Base-by-base conservation (phyloP, 2,329 filamentous ascomycete species). In the Aspergillus sojae region DNA sequence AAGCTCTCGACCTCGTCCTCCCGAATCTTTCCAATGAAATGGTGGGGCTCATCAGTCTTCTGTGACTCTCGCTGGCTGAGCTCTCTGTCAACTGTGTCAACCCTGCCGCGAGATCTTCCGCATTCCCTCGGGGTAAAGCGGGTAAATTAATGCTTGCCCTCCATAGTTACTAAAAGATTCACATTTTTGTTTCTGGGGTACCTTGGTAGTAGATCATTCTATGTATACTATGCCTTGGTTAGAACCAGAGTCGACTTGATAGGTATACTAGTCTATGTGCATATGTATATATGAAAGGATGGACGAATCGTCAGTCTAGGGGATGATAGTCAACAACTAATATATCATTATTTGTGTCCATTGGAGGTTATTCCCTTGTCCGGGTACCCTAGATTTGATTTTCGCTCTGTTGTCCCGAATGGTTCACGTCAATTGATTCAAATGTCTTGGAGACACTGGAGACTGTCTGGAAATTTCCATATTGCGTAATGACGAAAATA, bases 1-100 rank as follows among this genome's bases (percentile, higher is more conserved):
- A 71, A 70, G 67, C 71, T 70, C 71, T 59, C 64, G 61, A 64
- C 65, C 41, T 67, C 62, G 63, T 60, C 61, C 73, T 41, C 76
- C 76, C 76, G 76, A 76, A 71, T 76, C 73, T 77, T 77, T 75
- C 75, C 74, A 75, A 76, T 61, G 67, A 60, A 63, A 70, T 68
- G 70, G 76, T 78, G 76, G 76, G 76, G 75, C 76, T 70, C 21
- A 56, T 56, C 66, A 63, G 58, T 63, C 61, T 71, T 67, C 69
- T 65, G 68, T 67, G 67, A 63, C 65, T 67, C 68, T 70, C 67
- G 68, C 71, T 74, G 72, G 70, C 61, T 70, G 71, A 71, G 28
- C 57, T 60, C 56, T 63, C 58, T 59, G 71, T 71, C 68, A 66
- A 70, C 30, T 55, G n/a, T 55, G 52, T 39, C 34, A 39, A 39